These are phyloP conservation scores for Paraphaeosphaeria minitans DNA, from an alignment of 2,329 filamentous ascomycete genomes.

Conservation along the genomic window DNA sequence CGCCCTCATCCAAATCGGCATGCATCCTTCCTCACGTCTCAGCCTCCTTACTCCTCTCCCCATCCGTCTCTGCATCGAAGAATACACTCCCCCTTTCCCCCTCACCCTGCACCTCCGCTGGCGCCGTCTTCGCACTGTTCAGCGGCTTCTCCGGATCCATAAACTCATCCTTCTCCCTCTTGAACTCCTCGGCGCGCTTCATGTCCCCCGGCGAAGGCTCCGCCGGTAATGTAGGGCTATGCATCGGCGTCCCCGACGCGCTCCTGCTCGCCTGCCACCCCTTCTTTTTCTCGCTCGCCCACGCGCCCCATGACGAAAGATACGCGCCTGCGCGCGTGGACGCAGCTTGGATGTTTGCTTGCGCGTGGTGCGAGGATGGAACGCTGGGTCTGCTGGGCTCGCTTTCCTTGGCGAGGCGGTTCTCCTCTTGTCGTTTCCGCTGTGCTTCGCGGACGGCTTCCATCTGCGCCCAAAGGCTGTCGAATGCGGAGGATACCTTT, in stretches of 20 bases:
- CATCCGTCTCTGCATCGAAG: conserved; percentile 25
- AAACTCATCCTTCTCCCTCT: conserved; percentile 24
- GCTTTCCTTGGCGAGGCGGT: conserved; percentile 48
- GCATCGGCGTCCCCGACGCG: conserved; percentile 26
- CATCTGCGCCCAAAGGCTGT: conserved; percentile 87
- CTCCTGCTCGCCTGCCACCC: conserved; percentile 34
- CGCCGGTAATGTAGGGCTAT: conserved; percentile 25
- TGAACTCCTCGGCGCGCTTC: conserved; percentile 36
- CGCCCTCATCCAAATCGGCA: neutral
- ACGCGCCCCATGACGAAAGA: conserved; percentile 66
- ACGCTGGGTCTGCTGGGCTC: conserved; percentile 23
- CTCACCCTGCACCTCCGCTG: conserved; percentile 15
- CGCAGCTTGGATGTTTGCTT: conserved; percentile 60
- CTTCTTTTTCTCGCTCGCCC: conserved; percentile 74
- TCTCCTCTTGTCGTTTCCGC: conserved; percentile 65
- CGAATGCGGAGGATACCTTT: conserved; percentile 85
- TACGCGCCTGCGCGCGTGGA: conserved; percentile 65
- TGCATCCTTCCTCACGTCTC: neutral
- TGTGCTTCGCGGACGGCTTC: conserved; percentile 79
- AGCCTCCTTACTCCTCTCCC: conserved; percentile 7
- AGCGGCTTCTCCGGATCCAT: conserved; percentile 11
- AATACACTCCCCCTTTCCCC: conserved; percentile 21
- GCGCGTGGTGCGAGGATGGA: conserved; percentile 57
- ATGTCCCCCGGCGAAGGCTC: conserved; percentile 28
- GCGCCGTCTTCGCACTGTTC: conserved; percentile 17